Percentiles rank a stretch among this genome's conserved stretches.
Conservation (phyloP, 2,329 filamentous ascomycete genomes). For the Lasiodiplodia gonubiensis region DNA sequence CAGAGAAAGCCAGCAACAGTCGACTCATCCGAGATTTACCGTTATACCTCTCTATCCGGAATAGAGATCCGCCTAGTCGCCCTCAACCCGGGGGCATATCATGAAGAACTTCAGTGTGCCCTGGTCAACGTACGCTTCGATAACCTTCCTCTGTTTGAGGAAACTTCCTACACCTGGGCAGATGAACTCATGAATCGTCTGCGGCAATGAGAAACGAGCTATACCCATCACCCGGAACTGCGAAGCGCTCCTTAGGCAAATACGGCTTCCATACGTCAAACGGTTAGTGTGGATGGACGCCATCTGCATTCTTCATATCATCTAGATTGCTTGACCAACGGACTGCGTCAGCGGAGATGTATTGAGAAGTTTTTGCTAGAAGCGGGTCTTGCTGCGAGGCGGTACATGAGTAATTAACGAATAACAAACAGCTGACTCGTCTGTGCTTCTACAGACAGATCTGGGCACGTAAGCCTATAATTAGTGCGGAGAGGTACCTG, state of each 20-base stretch:
- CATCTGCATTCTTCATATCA: too few species aligned
- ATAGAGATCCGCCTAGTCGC: background rate
- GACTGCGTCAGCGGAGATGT: background rate
- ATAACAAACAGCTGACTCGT: too few species aligned
- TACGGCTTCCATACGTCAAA: background rate
- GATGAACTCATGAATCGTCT: background rate
- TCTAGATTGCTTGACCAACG: too few species aligned
- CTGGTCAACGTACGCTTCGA: background rate
- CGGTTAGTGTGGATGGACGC: conserved; percentile 12
- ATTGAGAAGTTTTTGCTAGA: background rate
- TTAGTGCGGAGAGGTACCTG: too few species aligned
- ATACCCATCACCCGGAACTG: background rate
- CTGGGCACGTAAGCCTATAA: too few species aligned
- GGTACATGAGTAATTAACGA: too few species aligned
- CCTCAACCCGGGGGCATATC: background rate
- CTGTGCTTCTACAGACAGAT: too few species aligned
- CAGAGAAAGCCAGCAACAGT: background rate
- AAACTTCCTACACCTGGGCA: conserved; percentile 16
- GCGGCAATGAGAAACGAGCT: background rate
- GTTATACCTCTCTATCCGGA: background rate
- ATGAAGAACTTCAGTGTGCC: background rate
- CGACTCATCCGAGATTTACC: background rate
- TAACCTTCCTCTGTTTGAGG: conserved; percentile 1
- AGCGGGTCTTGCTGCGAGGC: too few species aligned
- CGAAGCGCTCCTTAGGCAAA: background rate